Evolutionary conservation across 257 asterid genomes (phyloP).

Genomic region (Przewalskia tangutica): DNA sequence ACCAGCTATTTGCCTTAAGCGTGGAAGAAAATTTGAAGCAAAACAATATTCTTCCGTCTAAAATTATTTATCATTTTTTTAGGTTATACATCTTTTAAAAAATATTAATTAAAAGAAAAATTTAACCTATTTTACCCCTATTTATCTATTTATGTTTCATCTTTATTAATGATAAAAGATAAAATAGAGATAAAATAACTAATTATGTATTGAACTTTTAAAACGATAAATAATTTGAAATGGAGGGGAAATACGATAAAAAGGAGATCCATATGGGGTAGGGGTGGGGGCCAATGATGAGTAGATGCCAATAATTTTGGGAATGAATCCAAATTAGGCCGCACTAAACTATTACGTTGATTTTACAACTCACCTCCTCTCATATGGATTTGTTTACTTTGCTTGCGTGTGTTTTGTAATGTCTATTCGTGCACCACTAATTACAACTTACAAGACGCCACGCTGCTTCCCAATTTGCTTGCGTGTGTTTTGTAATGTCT

Average conservation of each 20-base stretch:
- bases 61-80: too few relatives aligned
- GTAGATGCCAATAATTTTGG: background rate
- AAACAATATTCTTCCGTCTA: too few relatives aligned
- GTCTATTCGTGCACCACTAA: background rate
- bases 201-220: too few relatives aligned
- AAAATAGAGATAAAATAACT: too few relatives aligned
- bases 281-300: background rate
- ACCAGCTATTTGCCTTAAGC: background rate
- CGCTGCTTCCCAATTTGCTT: background rate
- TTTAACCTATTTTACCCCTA: too few relatives aligned
- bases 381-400: background rate
- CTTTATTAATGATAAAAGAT: too few relatives aligned
- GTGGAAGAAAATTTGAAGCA: background rate
- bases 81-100: too few relatives aligned
- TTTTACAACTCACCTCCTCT: background rate
- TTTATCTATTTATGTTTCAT: too few relatives aligned
- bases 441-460: background rate
- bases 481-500: background rate
- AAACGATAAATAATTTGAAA: too few relatives aligned
- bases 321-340: background rate
- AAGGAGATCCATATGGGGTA: background rate
- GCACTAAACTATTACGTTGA: background rate
- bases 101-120: too few relatives aligned
- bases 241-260: too few relatives aligned
- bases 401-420: background rate